phyloP scores from a whole-genome alignment of 2,329 filamentous ascomycete species.

The Herpotrichia juniperi region DNA sequence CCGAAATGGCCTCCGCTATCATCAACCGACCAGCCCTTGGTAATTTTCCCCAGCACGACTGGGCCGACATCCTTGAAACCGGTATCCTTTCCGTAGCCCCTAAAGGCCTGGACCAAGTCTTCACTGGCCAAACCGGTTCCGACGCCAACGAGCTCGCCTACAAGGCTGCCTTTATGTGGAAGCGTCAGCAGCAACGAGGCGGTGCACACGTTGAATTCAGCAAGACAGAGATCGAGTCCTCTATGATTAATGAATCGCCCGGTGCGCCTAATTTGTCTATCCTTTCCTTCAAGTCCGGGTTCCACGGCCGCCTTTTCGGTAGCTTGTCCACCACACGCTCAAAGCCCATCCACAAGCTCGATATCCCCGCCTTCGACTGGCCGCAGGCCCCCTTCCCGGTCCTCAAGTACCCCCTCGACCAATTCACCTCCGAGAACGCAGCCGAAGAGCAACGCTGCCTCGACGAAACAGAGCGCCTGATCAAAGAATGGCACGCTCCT shows the following conservation, averaged over 20 bases:
- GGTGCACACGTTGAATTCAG: slow-evolving; percentile 80
- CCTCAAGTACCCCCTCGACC: slow-evolving; percentile 85
- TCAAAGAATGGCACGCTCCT: slow-evolving; percentile 78
- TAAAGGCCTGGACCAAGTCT: slow-evolving; percentile 84
- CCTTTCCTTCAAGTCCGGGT: slow-evolving; percentile 84
- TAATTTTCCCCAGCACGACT: slow-evolving; percentile 88
- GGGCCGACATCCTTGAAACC: slow-evolving; percentile 78
- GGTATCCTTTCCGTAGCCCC: slow-evolving; percentile 84
- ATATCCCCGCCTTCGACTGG: slow-evolving; percentile 96
- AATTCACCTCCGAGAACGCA: slow-evolving; percentile 81
- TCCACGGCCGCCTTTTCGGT: slow-evolving; percentile 91
- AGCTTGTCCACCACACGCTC: slow-evolving; percentile 86
- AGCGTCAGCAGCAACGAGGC: slow-evolving; percentile 79
- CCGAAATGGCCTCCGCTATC: slow-evolving; percentile 79
- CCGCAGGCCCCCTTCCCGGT: slow-evolving; percentile 85
- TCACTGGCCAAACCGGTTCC: slow-evolving; percentile 86
- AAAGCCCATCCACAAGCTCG: slow-evolving; percentile 93
- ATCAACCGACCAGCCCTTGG: slow-evolving; percentile 90
- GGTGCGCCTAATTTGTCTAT: slow-evolving; percentile 82
- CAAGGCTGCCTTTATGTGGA: slow-evolving; percentile 96
- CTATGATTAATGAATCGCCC: slow-evolving; percentile 82
- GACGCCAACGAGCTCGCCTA: slow-evolving; percentile 95
- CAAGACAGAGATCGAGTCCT: slow-evolving; percentile 71
- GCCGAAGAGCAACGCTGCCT: slow-evolving; percentile 80
- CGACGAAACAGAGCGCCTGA: slow-evolving; percentile 81